Conservation (phyloP, 2,329 filamentous ascomycete species). For the Apiospora arundinis region DNA sequence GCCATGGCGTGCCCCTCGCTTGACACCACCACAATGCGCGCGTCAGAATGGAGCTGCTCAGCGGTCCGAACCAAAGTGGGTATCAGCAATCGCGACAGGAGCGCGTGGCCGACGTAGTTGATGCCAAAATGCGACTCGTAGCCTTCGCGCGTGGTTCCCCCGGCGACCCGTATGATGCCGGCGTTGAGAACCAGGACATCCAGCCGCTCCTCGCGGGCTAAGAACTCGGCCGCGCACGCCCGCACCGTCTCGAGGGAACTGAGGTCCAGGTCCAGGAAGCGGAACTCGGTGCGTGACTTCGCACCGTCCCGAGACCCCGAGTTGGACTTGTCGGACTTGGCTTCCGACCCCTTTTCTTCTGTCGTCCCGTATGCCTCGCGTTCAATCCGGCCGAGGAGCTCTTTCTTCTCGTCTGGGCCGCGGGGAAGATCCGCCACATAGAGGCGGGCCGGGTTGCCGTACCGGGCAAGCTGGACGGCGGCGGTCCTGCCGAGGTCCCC, state of each 20-base stretch:
- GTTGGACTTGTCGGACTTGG: neutral
- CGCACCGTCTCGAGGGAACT: constrained; percentile 47
- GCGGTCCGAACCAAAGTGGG: constrained; percentile 35
- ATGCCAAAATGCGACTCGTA: constrained; percentile 40
- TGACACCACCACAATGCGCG: constrained; percentile 27
- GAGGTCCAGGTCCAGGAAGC: constrained; percentile 47
- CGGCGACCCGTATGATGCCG: constrained; percentile 44
- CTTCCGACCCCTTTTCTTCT: neutral
- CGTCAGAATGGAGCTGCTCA: constrained; percentile 22
- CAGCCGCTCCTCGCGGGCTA: constrained; percentile 42
- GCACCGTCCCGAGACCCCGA: neutral
- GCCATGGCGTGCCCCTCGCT: constrained; percentile 22
- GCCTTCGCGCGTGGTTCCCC: constrained; percentile 42
- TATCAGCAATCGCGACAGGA: constrained; percentile 38
- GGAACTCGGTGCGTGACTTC: constrained; percentile 28
- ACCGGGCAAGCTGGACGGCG: neutral
- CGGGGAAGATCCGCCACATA: neutral
- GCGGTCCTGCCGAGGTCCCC: neutral
- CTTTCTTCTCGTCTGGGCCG: neutral
- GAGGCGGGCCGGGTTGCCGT: neutral
- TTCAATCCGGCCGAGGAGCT: neutral
- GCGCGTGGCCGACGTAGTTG: constrained; percentile 38
- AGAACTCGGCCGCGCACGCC: constrained; percentile 43
- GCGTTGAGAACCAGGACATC: constrained; percentile 50
- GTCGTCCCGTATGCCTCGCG: neutral